Evolutionary conservation across 768 basidiomycete genomes (phyloP).

Genomic region (Butyriboletus loyo): DNA sequence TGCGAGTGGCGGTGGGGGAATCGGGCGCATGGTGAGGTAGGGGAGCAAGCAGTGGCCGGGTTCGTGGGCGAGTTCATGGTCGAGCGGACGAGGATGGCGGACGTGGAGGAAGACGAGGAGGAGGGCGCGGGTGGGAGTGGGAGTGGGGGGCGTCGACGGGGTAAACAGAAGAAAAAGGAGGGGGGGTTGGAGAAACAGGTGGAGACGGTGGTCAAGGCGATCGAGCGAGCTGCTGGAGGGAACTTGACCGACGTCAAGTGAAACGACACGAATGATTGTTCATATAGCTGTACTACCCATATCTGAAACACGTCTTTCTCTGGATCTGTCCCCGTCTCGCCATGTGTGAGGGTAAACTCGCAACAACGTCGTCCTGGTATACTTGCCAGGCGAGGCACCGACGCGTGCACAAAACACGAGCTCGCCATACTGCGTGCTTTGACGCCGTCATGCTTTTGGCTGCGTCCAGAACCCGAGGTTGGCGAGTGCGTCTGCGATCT

Average conservation of each 20-base stretch:
- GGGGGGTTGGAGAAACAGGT: slow-evolving; percentile 19
- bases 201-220: slow-evolving; percentile 32
- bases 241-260: slow-evolving; percentile 40
- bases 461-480: too few relatives aligned
- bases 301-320: too few relatives aligned
- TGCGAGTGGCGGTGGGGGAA: slow-evolving; percentile 88
- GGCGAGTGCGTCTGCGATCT: too few relatives aligned
- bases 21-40: slow-evolving; percentile 77
- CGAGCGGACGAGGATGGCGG: slow-evolving; percentile 13
- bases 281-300: too few relatives aligned
- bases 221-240: slow-evolving; percentile 46
- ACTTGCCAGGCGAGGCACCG: too few relatives aligned
- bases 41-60: slow-evolving; percentile 67
- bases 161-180: slow-evolving; percentile 17
- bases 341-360: too few relatives aligned
- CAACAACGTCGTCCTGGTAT: too few relatives aligned
- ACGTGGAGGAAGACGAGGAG: slow-evolving; percentile 18
- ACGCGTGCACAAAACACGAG: too few relatives aligned
- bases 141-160: slow-evolving; percentile 3
- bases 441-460: too few relatives aligned
- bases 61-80: slow-evolving; percentile 83
- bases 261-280: neutral
- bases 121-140: neutral
- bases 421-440: too few relatives aligned
- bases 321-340: too few relatives aligned